Evolutionary conservation across 306 rosid genomes (phyloP).

Genomic region (Cicer chorassanicum): DNA sequence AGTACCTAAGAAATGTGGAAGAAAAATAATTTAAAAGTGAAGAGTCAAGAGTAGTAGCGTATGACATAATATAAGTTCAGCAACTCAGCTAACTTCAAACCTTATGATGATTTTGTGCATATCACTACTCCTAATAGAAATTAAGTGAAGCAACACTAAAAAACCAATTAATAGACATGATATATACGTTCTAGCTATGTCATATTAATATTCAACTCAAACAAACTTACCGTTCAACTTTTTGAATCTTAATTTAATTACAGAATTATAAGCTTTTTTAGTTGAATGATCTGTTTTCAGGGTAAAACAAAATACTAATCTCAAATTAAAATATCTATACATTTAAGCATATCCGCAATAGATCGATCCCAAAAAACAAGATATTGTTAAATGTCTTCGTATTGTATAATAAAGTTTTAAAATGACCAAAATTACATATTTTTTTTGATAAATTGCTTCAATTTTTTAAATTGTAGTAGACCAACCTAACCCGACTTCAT

Average conservation of each 20-base stretch:
- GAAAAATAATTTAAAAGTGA: too few species aligned
- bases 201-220: conserved; percentile 16
- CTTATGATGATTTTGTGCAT: conserved; percentile 6
- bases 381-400: too few species aligned
- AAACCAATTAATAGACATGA: conserved; percentile 35
- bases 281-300: too few species aligned
- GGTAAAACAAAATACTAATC: not conserved
- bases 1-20: too few species aligned
- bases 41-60: not conserved
- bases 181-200: conserved; percentile 28
- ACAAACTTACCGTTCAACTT: conserved; percentile 17
- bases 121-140: not conserved
- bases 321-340: not conserved
- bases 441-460: too few species aligned
- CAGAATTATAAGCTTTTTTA: conserved; percentile 1
- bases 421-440: not conserved
- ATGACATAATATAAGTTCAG: not conserved
- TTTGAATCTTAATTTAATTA: not conserved
- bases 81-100: conserved; percentile 18
- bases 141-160: not conserved
- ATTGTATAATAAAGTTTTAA: too few species aligned
- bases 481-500: too few species aligned
- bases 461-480: too few species aligned
- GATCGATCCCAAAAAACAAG: too few species aligned
- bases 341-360: not conserved